Base-by-base conservation (phyloP, 2,329 filamentous ascomycete species). In the Aspergillus sp. region DNA sequence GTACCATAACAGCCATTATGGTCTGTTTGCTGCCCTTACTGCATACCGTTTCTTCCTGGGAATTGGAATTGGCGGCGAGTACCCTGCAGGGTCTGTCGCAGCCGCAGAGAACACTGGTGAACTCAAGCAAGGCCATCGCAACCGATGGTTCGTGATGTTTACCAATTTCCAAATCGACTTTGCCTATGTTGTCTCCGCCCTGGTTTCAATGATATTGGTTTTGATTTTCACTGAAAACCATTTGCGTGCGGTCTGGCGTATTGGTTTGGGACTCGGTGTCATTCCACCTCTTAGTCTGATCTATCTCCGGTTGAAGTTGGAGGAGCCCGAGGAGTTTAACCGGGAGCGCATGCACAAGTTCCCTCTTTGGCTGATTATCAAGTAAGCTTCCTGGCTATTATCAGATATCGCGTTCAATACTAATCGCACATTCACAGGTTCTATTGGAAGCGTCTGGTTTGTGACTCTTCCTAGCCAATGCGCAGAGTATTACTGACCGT, bases 61-160 rank as follows among this genome's bases (percentile, higher is more conserved):
- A 23, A 86, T 91, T 63, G 90, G 91, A n/a, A 94, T 96, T 55
- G 91, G 83, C 15, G 90, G 77, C 83, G 81, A 77, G 75, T 76
- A 76, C 59, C 78, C 79, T 30, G 76, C 76, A 1, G 93, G 93
- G 3, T 91, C 87, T 61, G 93, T 97, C 0, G 91, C 89, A 2
- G 90, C 87, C 56, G 91, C 92, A 2, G 93, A 97, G 76, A 89
- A 89, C 4, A 93, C 89, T 0, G 91, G 91, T 21, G 91, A 96
- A 72, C 81, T 97, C 61, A 91, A 92, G 74, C 76, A 79, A 15
- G 93, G 93, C 10, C 89, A 89, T 15, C 84, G 93, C n/a, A 94
- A 97, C 72, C 84, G 90, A 41, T 96, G 92, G 91, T 97, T 93
- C 72, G 91, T 94, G 68, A 82, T 96, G 65, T 96, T 95, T 75